Conservation (phyloP, 2,329 filamentous ascomycete genomes). For the Aureobasidium sp. region DNA sequence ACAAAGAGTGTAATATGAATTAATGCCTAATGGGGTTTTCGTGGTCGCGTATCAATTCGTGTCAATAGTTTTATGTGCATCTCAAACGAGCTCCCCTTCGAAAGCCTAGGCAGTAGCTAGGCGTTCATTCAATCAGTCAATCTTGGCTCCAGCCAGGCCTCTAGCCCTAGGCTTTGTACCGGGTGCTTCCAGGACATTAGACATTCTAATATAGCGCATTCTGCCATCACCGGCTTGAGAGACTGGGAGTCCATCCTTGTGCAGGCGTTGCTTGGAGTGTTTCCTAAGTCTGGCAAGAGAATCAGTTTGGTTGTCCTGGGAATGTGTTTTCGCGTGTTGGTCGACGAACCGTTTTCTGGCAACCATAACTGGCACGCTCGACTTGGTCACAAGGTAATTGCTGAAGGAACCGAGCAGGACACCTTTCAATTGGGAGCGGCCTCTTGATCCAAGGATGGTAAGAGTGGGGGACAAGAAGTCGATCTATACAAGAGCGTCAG, state of each 20-base stretch:
- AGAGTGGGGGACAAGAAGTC: constrained; percentile 86
- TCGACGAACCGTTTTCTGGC: constrained; percentile 57
- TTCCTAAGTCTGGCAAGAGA: constrained; percentile 16
- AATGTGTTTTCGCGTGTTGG: background rate
- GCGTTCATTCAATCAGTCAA: constrained; percentile 13
- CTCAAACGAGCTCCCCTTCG: background rate
- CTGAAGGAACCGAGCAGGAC: constrained; percentile 94
- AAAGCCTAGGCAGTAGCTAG: too few relatives aligned
- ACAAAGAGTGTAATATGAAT: constrained; percentile 1
- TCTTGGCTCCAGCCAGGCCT: constrained; percentile 19
- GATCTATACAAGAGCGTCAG: constrained; percentile 48
- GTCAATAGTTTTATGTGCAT: background rate
- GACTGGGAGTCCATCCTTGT: constrained; percentile 20
- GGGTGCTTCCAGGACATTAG: constrained; percentile 19
- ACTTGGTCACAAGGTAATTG: constrained; percentile 95
- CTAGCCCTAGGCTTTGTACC: constrained; percentile 15
- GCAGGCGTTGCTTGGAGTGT: constrained; percentile 18
- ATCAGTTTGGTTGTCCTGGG: constrained; percentile 11
- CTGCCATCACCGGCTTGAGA: constrained; percentile 18
- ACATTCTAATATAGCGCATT: constrained; percentile 19
- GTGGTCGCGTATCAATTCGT: constrained; percentile 11
- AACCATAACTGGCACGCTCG: constrained; percentile 95
- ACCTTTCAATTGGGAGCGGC: constrained; percentile 85
- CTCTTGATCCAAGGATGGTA: constrained; percentile 86
- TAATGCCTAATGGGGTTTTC: constrained; percentile 9